A percentile compares a stretch with the other conserved stretches of the same genome.
Evolutionary conservation across 495 filamentous ascomycete species (phyloP).

Genomic region (Parathielavia appendiculata): DNA sequence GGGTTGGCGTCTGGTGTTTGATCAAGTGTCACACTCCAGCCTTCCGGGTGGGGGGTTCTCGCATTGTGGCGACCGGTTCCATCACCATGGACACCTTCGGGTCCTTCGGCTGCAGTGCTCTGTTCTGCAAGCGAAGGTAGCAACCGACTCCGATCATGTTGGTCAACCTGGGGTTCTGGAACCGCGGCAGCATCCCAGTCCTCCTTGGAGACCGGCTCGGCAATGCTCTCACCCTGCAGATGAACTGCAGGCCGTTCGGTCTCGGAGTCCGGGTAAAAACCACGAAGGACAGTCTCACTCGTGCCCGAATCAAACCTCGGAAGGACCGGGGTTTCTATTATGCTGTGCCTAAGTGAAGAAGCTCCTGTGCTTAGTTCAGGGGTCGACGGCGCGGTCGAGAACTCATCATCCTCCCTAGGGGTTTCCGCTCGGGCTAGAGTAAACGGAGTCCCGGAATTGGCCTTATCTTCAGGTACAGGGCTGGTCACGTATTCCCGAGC

Average conservation of each 20-base stretch:
- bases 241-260: slow-evolving; percentile 21
- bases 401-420: slow-evolving; percentile 23
- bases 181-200: neutral
- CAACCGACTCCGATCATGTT: neutral
- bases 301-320: slow-evolving; percentile 18
- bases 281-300: slow-evolving; percentile 15
- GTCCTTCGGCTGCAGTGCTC: neutral
- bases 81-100: neutral
- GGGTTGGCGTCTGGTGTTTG: neutral
- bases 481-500: slow-evolving; percentile 19
- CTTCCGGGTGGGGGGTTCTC: neutral
- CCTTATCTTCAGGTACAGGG: slow-evolving; percentile 12
- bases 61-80: neutral
- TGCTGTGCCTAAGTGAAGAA: slow-evolving; percentile 36
- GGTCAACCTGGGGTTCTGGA: neutral
- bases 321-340: slow-evolving; percentile 27
- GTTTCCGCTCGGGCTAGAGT: slow-evolving; percentile 2
- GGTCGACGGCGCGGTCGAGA: slow-evolving; percentile 37
- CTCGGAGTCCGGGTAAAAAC: slow-evolving; percentile 15
- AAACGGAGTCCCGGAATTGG: slow-evolving; percentile 12
- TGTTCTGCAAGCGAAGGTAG: neutral
- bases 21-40: neutral
- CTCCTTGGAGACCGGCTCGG: neutral
- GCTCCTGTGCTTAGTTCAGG: slow-evolving; percentile 34
- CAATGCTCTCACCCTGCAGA: slow-evolving; percentile 4